Percentiles rank a stretch among this genome's conserved stretches.
phyloP scores from a whole-genome alignment of 148 eudicot species.

The Arctostaphylos glauca region DNA sequence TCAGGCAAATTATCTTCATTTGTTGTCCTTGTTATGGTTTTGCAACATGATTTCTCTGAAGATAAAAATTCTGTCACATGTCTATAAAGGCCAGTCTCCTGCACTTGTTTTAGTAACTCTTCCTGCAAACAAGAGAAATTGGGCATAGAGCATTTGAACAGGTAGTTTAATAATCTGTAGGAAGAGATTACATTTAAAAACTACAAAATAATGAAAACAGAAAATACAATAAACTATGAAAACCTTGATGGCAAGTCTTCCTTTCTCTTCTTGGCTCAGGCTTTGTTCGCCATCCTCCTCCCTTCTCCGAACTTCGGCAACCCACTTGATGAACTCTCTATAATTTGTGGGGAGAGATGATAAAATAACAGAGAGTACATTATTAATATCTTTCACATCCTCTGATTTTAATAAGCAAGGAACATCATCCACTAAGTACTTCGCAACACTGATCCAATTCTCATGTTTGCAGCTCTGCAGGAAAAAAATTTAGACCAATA shows the following conservation, averaged over 20 bases:
- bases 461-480: constrained; percentile 87
- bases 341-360: constrained; percentile 71
- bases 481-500: neutral
- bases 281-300: constrained; percentile 70
- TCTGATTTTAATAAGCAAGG: constrained; percentile 57
- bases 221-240: neutral
- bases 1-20: constrained; percentile 43
- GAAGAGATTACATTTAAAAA: neutral
- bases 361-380: constrained; percentile 52
- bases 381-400: constrained; percentile 47
- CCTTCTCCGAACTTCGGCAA: constrained; percentile 76
- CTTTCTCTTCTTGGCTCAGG: constrained; percentile 78
- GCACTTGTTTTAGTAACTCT: constrained; percentile 81
- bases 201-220: neutral
- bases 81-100: constrained; percentile 63
- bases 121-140: constrained; percentile 47
- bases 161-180: neutral
- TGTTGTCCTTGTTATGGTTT: constrained; percentile 24
- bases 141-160: neutral
- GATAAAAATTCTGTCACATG: constrained; percentile 49
- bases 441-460: constrained; percentile 67
- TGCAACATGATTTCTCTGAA: constrained; percentile 37
- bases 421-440: constrained; percentile 74
- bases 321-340: constrained; percentile 88
- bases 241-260: constrained; percentile 73